Evolutionary conservation across 345 rosid species (phyloP).

Genomic region (Sapria himalayana): DNA sequence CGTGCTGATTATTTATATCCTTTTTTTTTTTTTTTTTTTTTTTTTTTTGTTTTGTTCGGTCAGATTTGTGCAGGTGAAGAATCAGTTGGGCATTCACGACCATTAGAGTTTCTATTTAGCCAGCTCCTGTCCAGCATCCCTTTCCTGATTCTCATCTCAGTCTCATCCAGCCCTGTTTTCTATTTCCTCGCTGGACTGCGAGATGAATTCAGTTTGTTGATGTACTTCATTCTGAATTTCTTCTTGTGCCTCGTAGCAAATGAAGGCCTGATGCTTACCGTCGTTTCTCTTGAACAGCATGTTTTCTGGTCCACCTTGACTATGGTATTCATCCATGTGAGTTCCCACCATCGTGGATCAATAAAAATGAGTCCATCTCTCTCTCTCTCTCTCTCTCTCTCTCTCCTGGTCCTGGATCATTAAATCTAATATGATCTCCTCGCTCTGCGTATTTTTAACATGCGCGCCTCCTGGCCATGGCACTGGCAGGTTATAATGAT

Average conservation of each 20-base stretch:
- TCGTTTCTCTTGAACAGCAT: conserved; percentile 52
- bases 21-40: neutral
- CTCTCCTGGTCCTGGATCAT: neutral
- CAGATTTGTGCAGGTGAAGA: conserved; percentile 74
- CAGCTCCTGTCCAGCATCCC: conserved; percentile 93
- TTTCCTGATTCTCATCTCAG: conserved; percentile 82
- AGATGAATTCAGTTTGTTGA: conserved; percentile 81
- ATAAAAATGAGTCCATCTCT: neutral
- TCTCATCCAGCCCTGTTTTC: conserved; percentile 88
- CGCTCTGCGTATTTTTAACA: too few species aligned
- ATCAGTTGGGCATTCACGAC: conserved; percentile 79
- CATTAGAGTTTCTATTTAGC: conserved; percentile 70
- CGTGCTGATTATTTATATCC: too few species aligned
- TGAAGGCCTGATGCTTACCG: conserved; percentile 64
- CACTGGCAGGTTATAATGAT: conserved; percentile 94
- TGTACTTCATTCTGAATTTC: conserved; percentile 97
- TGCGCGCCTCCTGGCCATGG: too few species aligned
- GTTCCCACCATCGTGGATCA: conserved; percentile 7
- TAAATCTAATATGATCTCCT: too few species aligned
- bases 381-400: neutral
- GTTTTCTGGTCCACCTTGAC: conserved; percentile 61
- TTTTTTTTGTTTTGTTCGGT: conserved; percentile 8
- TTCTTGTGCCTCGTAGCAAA: conserved; percentile 75
- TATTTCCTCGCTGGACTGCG: conserved; percentile 73
- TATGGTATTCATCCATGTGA: conserved; percentile 44